Base-by-base conservation (phyloP, 2,329 filamentous ascomycete genomes). In the Microdochium trichocladiopsis region DNA sequence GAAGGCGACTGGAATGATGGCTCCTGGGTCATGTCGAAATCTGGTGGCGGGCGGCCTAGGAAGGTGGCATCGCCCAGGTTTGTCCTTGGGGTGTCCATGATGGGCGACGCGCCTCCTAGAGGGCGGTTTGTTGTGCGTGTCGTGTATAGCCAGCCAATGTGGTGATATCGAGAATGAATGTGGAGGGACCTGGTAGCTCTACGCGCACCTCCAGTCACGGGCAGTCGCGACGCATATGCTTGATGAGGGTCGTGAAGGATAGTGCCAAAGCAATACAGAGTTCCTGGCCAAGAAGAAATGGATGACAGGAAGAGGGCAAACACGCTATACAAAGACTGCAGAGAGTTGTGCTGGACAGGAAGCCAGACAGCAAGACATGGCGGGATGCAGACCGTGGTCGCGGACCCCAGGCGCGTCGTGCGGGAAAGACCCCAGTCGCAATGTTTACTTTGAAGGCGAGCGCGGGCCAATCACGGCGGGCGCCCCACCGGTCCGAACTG, bases 11-110 rank as follows among this genome's bases (percentile, higher is more conserved):
- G 83, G 60, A 96, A 96, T 1, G 93, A 94, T 53, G 89, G 84
- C 66, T 95, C 90, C 62, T 91, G 86, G 50, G 90, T 95, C 60
- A 93, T 84, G 61, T 95, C 90, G 64, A 95, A 84, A 64, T 90
- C 86, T 61, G 84, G 75, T 14, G 63, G 73, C 71, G 80, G 71
- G 70, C 83, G 75, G 68, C 72, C 83, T 56, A 95, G 76, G 69
- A 86, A 93, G 59, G 91, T 95, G 70, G 84, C 84, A 78, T 96
- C 90, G 64, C 87, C 90, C 59, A 85, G 70, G 64, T 91, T 88
- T 56, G 90, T 95, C 66, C 87, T 86, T 63, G 93, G 93, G 61
- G 92, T 95, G 71, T 94, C 88, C 71, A 95, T 48, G 22, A 14
- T n/a, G 23, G 9, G 14, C 23, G 24, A 25, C 23, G 47, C 47